Conservation (phyloP, 2,329 filamentous ascomycete species). For the Aspergillus sp. region DNA sequence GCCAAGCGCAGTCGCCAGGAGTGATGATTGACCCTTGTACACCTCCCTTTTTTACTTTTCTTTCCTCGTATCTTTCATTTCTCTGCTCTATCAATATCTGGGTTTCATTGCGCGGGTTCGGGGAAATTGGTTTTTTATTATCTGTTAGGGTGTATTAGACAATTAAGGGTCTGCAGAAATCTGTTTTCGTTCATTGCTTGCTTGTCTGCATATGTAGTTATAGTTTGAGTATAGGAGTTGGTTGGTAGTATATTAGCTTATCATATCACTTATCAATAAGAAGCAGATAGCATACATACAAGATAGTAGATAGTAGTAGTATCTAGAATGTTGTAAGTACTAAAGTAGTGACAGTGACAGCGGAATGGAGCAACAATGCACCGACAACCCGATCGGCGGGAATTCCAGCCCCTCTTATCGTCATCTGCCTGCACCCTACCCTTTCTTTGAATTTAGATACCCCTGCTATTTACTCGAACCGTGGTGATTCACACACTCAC, state of each 20-base stretch:
- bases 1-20: slow-evolving; percentile 78
- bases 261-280: too few species aligned
- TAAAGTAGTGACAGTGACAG: neutral
- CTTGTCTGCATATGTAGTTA: neutral
- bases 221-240: neutral
- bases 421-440: too few species aligned
- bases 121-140: slow-evolving; percentile 21
- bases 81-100: too few species aligned
- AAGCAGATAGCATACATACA: too few species aligned
- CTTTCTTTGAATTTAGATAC: too few species aligned
- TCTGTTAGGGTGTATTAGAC: slow-evolving; percentile 28
- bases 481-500: too few species aligned
- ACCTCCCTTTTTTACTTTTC: neutral
- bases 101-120: slow-evolving; percentile 13
- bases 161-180: slow-evolving; percentile 11
- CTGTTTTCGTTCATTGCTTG: slow-evolving; percentile 5
- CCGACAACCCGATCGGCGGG: neutral
- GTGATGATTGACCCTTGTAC: slow-evolving; percentile 33
- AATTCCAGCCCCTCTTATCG: neutral
- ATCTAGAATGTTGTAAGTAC: too few species aligned
- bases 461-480: too few species aligned
- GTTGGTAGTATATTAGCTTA: too few species aligned
- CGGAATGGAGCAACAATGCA: slow-evolving; percentile 8
- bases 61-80: neutral
- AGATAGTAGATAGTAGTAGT: too few species aligned